Evolutionary conservation across 179 eudicot genomes (phyloP).

Genomic region (Silene vulgaris): DNA sequence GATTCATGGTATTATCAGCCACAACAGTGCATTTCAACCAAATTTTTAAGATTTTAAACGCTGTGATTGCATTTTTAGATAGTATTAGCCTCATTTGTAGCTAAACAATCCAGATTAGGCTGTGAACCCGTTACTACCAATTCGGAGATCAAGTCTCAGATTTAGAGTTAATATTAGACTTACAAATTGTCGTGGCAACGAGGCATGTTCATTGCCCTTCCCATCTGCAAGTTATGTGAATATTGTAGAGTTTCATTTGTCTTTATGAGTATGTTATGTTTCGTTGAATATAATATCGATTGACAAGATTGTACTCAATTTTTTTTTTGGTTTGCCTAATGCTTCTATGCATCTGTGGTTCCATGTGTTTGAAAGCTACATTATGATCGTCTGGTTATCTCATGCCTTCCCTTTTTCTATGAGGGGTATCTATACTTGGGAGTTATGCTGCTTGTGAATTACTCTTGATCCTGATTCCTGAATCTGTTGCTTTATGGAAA

Average conservation of each 20-base stretch:
- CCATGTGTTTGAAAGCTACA: neutral
- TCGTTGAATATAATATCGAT: neutral
- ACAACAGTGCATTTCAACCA: neutral
- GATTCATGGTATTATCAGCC: neutral
- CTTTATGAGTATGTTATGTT: neutral
- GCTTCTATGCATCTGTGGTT: neutral
- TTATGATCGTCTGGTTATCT: neutral
- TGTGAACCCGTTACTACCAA: neutral
- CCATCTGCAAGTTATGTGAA: neutral
- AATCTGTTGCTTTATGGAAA: constrained; percentile 13
- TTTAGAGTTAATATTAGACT: neutral
- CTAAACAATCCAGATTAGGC: neutral
- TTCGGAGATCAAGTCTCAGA: neutral
- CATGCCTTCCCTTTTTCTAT: neutral
- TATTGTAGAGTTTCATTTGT: constrained; percentile 4
- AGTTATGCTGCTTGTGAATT: neutral
- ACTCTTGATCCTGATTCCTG: constrained; percentile 3
- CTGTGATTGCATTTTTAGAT: neutral
- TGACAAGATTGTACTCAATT: neutral
- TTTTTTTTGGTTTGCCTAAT: neutral
- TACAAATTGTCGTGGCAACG: neutral
- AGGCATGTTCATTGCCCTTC: neutral
- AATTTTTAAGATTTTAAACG: too few relatives aligned
- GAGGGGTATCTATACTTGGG: neutral
- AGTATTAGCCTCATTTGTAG: neutral